Base-by-base conservation (phyloP, 352 stramenopile species). In the Phytophthora pini region DNA sequence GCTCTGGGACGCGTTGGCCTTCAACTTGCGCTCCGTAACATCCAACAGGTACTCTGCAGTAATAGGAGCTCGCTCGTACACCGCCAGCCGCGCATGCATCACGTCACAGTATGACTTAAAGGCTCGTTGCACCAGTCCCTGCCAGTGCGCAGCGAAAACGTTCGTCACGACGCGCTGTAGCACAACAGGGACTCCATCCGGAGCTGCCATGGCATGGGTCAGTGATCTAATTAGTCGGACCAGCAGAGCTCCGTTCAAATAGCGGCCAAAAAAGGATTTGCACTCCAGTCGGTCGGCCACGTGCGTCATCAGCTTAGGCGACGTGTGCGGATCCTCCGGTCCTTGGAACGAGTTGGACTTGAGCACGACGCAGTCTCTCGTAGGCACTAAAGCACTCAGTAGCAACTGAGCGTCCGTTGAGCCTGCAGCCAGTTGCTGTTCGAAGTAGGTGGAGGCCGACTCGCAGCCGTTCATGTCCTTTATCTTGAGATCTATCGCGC, bases 401-500 rank as follows among this genome's bases (percentile, higher is more conserved):
- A 90, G 48, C 62, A 91, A 56, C 54, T 90, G 80, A 10, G 71
- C 79, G 39, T 89, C 78, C 3, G 70, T 73, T 11, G 83, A 82
- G 4, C 77, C 61, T 3, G 51, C 32, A 22, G 65, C 60, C 53
- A 93, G 66, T 47, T 86, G 78, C 45, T 84, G 68, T 56, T 91
- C 84, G n/a, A 93, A 88, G 67, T 91, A 93, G 49, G 76, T 79
- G 22, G 67, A 70, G 13, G 82, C 67, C 12, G 80, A 86, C 51
- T 93, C 80, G 46, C 71, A 76, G 48, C 84, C 84, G 51, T 84
- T 68, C 82, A 93, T 89, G 56, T 93, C 82, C 65, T 93, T 91
- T 53, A 88, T 76, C 68, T 93, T 91, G 54, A 93, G 77, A 58
- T 91, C 84, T 49, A 93, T 53, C 1, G 84, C 84, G 9, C 73